Base-by-base conservation (phyloP, 2,329 filamentous ascomycete species). In the Alternaria sp. region DNA sequence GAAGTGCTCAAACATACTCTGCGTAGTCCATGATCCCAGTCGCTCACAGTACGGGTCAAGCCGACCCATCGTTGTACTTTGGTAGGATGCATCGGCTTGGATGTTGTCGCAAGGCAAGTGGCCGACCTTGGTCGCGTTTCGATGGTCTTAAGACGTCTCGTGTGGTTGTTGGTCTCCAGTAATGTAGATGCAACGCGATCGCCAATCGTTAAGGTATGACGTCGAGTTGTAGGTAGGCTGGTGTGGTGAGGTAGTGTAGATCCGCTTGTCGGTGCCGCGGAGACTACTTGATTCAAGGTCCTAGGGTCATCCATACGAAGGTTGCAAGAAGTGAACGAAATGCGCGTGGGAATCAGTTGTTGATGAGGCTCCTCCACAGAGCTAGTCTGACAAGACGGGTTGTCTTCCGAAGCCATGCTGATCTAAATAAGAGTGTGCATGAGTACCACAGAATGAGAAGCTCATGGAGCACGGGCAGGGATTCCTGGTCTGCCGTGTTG, bases 11-110 rank as follows among this genome's bases (percentile, higher is more conserved):
- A 7, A 71, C 78, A 67, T 74, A 84, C 83, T 60, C 76, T 80
- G 64, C 81, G 75, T 27, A 85, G 66, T 11, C 79, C 78, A 38
- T 61, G 54, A 71, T 84, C 81, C 83, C 83, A 85, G 53, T 75
- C 65, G 36, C 65, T 70, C 22, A 71, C 69, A 22, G 68, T 76
- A 32, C 72, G 70, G 18, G 72, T 77, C 52, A 68, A 60, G n/a
- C 76, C 76, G 6, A 68, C 73, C 75, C 75, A 78, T 54, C 75
- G 65, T 56, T 77, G 75, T 20, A 77, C 68, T 55, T 64, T 73
- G 48, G 65, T 53, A 18, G 65, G 36, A 32, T 66, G 62, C 65
- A 71, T 74, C 44, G 68, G 34, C 28, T 65, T 69, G 34, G 50
- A 67, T 44, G 54, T 50, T 34, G 66, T 52, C 49, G 60, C 62